Evolutionary conservation across 2,329 filamentous ascomycete species (phyloP).

Genomic region (Scytalidium sp.): DNA sequence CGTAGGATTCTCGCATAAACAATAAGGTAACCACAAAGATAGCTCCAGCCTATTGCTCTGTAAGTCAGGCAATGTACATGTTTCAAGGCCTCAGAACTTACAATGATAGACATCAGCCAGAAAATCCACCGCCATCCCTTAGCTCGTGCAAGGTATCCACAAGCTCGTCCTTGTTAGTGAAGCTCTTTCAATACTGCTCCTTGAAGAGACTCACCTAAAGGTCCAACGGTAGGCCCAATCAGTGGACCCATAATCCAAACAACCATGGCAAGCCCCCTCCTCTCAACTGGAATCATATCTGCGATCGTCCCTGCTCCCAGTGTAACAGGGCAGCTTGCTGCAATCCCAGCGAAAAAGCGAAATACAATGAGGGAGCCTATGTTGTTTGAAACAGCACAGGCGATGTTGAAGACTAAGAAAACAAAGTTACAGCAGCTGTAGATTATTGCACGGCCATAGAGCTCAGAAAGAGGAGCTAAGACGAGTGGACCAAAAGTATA

Average conservation of each 20-base stretch:
- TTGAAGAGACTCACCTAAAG: slow-evolving; percentile 19
- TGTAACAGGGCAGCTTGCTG: slow-evolving; percentile 48
- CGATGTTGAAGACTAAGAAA: slow-evolving; percentile 43
- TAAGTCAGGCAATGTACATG: background rate
- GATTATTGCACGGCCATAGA: slow-evolving; percentile 49
- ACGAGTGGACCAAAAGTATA: slow-evolving; percentile 4
- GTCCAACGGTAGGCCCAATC: slow-evolving; percentile 26
- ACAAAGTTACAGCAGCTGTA: slow-evolving; percentile 48
- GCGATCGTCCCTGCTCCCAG: slow-evolving; percentile 52
- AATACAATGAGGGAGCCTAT: slow-evolving; percentile 51
- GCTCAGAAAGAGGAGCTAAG: slow-evolving; percentile 48
- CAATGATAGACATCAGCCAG: slow-evolving; percentile 29
- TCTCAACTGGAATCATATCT: slow-evolving; percentile 46
- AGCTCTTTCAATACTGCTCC: background rate
- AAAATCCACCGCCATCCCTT: slow-evolving; percentile 34
- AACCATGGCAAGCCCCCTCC: slow-evolving; percentile 46
- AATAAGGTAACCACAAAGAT: slow-evolving; percentile 32
- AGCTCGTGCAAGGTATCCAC: slow-evolving; percentile 28
- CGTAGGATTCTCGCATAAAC: slow-evolving; percentile 43
- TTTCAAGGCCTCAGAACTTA: slow-evolving; percentile 41
- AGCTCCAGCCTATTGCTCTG: slow-evolving; percentile 19
- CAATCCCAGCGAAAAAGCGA: slow-evolving; percentile 57
- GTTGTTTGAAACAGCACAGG: slow-evolving; percentile 45
- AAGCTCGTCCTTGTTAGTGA: slow-evolving; percentile 19
- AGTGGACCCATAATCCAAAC: slow-evolving; percentile 28